Base-by-base conservation (phyloP, 306 rosid genomes). In the Ziziphus jujuba region DNA sequence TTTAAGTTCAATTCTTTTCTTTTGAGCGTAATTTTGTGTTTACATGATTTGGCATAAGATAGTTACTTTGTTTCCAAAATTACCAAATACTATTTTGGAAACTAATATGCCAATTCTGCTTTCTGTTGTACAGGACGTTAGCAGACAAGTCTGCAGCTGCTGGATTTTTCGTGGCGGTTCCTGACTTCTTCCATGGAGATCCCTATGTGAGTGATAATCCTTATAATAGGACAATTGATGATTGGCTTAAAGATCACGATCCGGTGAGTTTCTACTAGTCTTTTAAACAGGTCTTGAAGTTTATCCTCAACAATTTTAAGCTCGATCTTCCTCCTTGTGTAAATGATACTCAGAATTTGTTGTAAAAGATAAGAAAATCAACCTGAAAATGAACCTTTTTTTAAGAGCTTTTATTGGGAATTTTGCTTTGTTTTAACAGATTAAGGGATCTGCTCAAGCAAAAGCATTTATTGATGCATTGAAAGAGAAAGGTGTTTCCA, bases 111-210 rank as follows among this genome's bases (percentile, higher is more conserved):
- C 54, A 36, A 36, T n/a, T n/a, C 9, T 36, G 43, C 20, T 13
- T 47, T 57, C 57, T 61, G 22, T n/a, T 63, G 38, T 73, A 47
- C 73, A 88, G 95, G 82, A 83, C 83, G 79, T 79, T 81, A 1
- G 91, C 86, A 0, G 89, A 85, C 75, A 85, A 84, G 77, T 56
- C 75, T 50, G 87, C 86, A 59, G 69, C 73, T 2, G 51, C 84
- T 49, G 87, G 86, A 58, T 81, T 75, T 75, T 79, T 81, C 38
- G 95, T 81, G 65, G 81, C 78, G 53, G 84, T 85, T 77, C 95
- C 95, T n/a, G n/a, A n/a, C n/a, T n/a, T n/a, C n/a, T n/a, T n/a
- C n/a, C n/a, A n/a, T n/a, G n/a, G n/a, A n/a, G 84, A 85, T 65
- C 98, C 97, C 53, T 87, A 2, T 61, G 65, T 21, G 20, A 64